phyloP scores from a whole-genome alignment of 805 yeast species.

The Ogataea ramenticola region DNA sequence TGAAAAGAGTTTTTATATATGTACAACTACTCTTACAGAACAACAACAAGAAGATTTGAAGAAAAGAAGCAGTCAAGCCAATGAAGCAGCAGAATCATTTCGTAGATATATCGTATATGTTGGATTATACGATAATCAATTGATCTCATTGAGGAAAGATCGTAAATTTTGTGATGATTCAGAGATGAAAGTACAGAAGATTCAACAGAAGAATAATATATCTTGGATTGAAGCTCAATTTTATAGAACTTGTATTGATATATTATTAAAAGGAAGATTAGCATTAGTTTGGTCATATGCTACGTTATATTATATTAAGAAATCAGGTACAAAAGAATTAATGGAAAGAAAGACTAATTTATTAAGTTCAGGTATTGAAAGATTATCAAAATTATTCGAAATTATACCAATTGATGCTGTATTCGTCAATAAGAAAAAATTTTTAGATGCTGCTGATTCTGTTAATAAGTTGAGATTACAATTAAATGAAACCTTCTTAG shows the following conservation, averaged over 20 bases:
- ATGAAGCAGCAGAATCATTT: conserved; percentile 38
- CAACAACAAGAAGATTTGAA: conserved; percentile 37
- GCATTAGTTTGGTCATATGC: conserved; percentile 90
- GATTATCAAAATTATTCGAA: conserved; percentile 27
- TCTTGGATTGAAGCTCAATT: conserved; percentile 90
- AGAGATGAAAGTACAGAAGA: conserved; percentile 51
- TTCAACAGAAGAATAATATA: conserved; percentile 57
- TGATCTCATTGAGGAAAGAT: conserved; percentile 69
- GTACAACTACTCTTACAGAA: conserved; percentile 22
- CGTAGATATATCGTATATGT: conserved; percentile 69
- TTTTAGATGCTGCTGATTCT: conserved; percentile 7
- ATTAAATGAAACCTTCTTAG: not conserved
- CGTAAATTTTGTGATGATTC: conserved; percentile 53
- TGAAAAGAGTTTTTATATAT: conserved; percentile 54
- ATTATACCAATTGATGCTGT: conserved; percentile 22
- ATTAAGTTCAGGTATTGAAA: conserved; percentile 21
- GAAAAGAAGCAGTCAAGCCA: conserved; percentile 30
- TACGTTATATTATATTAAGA: conserved; percentile 56
- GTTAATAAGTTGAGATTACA: not conserved
- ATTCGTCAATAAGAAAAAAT: conserved; percentile 16
- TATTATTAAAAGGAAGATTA: conserved; percentile 60
- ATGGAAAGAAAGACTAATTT: conserved; percentile 39
- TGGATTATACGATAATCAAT: conserved; percentile 68
- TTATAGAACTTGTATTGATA: conserved; percentile 62
- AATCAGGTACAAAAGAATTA: conserved; percentile 36